Evolutionary conservation across 768 basidiomycete genomes (phyloP).

Genomic region (Crassisporium funariophilum): DNA sequence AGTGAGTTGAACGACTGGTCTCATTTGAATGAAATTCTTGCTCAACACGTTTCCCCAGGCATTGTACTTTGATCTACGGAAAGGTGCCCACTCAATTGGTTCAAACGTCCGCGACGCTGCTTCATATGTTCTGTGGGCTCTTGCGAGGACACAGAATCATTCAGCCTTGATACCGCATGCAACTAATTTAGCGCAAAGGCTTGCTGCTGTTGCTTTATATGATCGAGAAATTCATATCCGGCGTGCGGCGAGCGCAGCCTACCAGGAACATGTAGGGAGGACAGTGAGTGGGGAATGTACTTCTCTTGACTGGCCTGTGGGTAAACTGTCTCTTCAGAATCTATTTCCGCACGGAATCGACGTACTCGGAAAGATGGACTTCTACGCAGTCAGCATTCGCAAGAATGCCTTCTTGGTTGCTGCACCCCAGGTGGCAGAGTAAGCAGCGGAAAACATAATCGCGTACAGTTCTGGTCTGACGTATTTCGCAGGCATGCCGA

Average conservation of each 20-base stretch:
- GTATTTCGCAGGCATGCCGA: conserved; percentile 62
- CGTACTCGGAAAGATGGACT: conserved; percentile 89
- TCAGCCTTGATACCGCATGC: conserved; percentile 63
- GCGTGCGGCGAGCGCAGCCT: conserved; percentile 94
- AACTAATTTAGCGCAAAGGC: conserved; percentile 60
- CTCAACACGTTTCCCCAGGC: conserved; percentile 51
- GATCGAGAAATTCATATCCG: conserved; percentile 96
- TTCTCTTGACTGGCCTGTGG: conserved; percentile 3
- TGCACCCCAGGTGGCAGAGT: conserved; percentile 88
- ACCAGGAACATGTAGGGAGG: conserved; percentile 95
- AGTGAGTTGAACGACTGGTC: conserved; percentile 40
- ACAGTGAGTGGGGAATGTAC: conserved; percentile 56
- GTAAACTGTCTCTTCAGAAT: conserved; percentile 49
- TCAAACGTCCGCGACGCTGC: conserved; percentile 94
- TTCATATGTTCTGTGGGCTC: conserved; percentile 92
- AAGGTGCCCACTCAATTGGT: conserved; percentile 92
- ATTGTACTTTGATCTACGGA: conserved; percentile 87
- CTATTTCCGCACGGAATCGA: conserved; percentile 94
- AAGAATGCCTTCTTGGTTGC: conserved; percentile 84
- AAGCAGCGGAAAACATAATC: conserved; percentile 32
- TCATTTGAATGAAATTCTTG: conserved; percentile 5
- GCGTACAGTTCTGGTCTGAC: neutral
- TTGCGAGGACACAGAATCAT: conserved; percentile 77
- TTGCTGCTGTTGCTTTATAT: conserved; percentile 82
- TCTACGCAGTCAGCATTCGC: conserved; percentile 88